Conservation (phyloP, 2,329 filamentous ascomycete species). For the Zymoseptoria crescenta region DNA sequence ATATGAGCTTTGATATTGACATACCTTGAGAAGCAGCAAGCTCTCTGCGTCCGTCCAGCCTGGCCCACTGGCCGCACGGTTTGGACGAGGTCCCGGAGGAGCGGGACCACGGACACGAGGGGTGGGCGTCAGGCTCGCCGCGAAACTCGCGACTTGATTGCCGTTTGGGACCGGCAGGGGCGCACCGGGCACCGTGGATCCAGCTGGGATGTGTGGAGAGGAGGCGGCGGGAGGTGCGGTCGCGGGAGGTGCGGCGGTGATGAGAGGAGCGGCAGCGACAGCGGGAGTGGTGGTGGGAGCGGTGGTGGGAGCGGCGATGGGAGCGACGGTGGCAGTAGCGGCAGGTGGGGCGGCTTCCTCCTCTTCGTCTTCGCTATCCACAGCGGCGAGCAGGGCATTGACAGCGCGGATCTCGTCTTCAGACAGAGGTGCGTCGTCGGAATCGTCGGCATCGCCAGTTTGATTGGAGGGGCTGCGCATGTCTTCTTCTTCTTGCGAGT, state of each 20-base stretch:
- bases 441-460: not conserved
- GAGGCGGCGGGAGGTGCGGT: no score
- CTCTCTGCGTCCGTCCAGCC: not conserved
- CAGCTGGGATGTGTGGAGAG: not conserved
- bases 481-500: not conserved
- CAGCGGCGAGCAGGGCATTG: not conserved
- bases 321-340: no score
- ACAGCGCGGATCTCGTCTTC: not conserved
- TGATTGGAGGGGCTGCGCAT: not conserved
- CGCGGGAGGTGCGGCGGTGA: not conserved
- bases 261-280: not conserved
- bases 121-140: not conserved
- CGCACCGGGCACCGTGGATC: not conserved
- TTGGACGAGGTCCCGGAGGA: not conserved
- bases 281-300: not conserved
- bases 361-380: not conserved
- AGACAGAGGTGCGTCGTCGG: not conserved
- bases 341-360: no score
- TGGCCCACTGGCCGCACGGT: not conserved
- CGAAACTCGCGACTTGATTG: not conserved
- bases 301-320: not conserved
- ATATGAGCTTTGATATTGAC: not conserved
- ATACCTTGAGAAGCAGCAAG: not conserved
- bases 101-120: not conserved
- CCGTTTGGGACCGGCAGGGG: not conserved